Base-by-base conservation (phyloP, 495 filamentous ascomycete species). In the Cercophora sp. region DNA sequence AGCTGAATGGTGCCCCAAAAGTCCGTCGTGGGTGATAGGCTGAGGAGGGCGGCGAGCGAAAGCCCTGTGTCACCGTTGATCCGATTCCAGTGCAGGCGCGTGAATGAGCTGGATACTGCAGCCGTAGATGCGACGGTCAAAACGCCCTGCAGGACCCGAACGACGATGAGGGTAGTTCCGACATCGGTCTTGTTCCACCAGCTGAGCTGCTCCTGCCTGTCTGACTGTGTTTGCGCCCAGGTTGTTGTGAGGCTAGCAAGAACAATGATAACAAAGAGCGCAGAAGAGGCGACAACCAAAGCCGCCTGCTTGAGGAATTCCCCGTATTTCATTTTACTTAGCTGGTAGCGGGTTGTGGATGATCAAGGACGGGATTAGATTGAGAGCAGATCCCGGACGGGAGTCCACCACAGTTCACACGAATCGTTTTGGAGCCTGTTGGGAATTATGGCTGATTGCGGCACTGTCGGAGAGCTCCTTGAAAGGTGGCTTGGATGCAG, bases 141-240 rank as follows among this genome's bases (percentile, higher is more conserved):
- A 1, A 49, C 10, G 4, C 46, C 46, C 32, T 39, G 46, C 4
- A 49, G 29, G 13, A 49, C 46, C 13, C 31, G 32, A 24, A 49
- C 46, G 32, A 37, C 46, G 31, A 49, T 36, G 23, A 49, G 9
- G 18, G 46, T 49, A 8, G 18, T 37, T 4, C 46, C 46, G 11
- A 49, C 31, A 16, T 49, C 32, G 11, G 23, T 8, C 31, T 18
- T 49, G 20, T 5, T 25, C 32, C 46, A 49, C 46, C 46, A 49
- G 4, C 32, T 16, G 3, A 49, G 46, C 11, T 23, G 8, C 5
- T 25, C 13, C 32, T 39, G 32, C 13, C 11, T 37, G 31, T 49
- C 46, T 5, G 46, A 49, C 4, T 9, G 19, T 16, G 32, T 25
- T 49, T 49, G 29, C 5, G 46, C 31, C 46, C 46, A 49, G 22